phyloP scores from a whole-genome alignment of 768 basidiomycete genomes.

The Guyanaporus albipodus region DNA sequence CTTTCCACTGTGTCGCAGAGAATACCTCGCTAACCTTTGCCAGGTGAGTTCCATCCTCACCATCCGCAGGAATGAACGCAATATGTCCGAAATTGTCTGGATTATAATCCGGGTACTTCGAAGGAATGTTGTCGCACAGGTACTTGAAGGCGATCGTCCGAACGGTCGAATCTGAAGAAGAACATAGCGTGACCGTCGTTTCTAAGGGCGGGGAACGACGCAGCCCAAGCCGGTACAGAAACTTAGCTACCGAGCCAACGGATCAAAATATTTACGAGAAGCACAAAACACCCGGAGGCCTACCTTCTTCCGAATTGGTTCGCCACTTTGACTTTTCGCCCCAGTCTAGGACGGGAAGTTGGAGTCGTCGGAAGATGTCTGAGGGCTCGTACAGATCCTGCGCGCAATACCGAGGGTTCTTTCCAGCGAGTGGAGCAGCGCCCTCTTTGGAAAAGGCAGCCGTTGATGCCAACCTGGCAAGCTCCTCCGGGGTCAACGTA shows the following conservation, averaged over 20 bases:
- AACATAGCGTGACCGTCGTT: constrained; percentile 64
- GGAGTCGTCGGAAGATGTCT: constrained; percentile 64
- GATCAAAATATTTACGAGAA: neutral
- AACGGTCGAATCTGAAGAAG: constrained; percentile 46
- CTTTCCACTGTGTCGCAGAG: constrained; percentile 59
- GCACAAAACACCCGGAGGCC: constrained; percentile 4
- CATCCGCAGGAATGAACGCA: constrained; percentile 76
- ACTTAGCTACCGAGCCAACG: constrained; percentile 53
- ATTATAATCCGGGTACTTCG: constrained; percentile 57
- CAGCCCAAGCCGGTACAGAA: constrained; percentile 70
- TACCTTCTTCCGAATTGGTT: constrained; percentile 82
- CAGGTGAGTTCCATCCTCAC: constrained; percentile 47
- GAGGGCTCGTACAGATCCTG: constrained; percentile 82
- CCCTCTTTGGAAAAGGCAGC: constrained; percentile 70
- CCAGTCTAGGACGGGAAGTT: constrained; percentile 88
- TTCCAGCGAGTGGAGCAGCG: constrained; percentile 17
- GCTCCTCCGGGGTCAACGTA: constrained; percentile 49
- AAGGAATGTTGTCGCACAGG: constrained; percentile 67
- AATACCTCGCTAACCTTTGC: constrained; percentile 72
- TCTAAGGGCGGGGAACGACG: constrained; percentile 65
- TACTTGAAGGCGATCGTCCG: constrained; percentile 73
- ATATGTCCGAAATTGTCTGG: constrained; percentile 51
- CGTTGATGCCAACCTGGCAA: constrained; percentile 54
- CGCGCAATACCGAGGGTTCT: constrained; percentile 52
- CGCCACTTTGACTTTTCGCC: constrained; percentile 75